Evolutionary conservation across 441 rosid species (phyloP).

Genomic region (Populus tomentosa): DNA sequence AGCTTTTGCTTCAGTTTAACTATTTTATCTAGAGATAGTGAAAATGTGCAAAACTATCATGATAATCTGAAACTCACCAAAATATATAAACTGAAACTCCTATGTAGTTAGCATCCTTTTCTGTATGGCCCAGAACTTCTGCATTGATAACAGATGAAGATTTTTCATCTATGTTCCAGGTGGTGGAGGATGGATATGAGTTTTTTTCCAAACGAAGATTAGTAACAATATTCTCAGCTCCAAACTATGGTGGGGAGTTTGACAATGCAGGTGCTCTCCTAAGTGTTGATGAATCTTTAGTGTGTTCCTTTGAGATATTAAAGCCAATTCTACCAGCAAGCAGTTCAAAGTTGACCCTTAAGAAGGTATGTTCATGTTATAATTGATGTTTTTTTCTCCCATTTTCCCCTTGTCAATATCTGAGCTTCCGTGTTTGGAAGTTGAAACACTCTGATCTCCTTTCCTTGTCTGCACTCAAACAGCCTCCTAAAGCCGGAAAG

Average conservation of each 20-base stretch:
- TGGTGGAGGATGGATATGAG: conserved; percentile 96
- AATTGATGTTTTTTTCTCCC: background rate
- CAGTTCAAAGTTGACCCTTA: conserved; percentile 46
- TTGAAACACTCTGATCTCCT: conserved; percentile 6
- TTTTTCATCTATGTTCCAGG: conserved; percentile 41
- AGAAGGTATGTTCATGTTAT: conserved; percentile 47
- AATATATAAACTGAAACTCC: background rate
- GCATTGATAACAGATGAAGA: background rate
- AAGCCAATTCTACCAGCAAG: conserved; percentile 59
- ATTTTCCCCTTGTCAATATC: background rate
- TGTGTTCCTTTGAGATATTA: conserved; percentile 89
- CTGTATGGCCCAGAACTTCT: background rate
- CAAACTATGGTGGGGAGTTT: conserved; percentile 98
- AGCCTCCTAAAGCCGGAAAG: conserved; percentile 58
- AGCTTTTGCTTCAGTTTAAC: background rate
- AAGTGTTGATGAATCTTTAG: conserved; percentile 69
- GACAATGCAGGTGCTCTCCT: conserved; percentile 91
- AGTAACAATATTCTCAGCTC: conserved; percentile 94
- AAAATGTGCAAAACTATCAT: background rate
- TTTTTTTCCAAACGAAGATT: conserved; percentile 81
- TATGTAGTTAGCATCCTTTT: background rate
- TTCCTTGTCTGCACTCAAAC: conserved; percentile 15
- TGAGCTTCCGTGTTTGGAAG: background rate
- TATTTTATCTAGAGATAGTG: background rate
- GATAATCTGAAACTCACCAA: background rate